Evolutionary conservation across 306 rosid species (phyloP).

Genomic region (Malus orientalis): DNA sequence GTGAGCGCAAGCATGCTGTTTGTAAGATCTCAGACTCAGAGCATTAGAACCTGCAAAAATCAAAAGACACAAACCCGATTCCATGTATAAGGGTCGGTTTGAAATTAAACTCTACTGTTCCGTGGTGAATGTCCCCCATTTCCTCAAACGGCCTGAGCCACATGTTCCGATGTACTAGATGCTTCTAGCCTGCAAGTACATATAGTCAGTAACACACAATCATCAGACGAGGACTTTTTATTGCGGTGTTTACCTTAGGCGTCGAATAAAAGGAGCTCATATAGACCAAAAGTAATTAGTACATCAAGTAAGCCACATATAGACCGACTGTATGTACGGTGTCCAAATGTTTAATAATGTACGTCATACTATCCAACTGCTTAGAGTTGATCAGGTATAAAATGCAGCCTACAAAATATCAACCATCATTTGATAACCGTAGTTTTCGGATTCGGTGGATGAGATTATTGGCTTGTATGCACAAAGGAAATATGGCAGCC

Average conservation of each 20-base stretch:
- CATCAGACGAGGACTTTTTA: not conserved
- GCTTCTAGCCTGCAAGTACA: conserved; percentile 58
- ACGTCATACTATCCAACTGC: not conserved
- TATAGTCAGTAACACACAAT: not conserved
- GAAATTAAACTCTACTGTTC: conserved; percentile 14
- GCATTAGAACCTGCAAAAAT: not conserved
- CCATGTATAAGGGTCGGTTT: conserved; percentile 4
- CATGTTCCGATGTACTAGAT: conserved; percentile 46
- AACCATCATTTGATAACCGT: not conserved
- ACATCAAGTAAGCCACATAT: not conserved
- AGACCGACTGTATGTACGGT: not conserved
- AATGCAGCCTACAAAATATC: not conserved
- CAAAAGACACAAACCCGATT: not conserved
- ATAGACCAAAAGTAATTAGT: not conserved
- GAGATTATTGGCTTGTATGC: not conserved
- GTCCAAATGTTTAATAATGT: not conserved
- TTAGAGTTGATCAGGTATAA: not conserved
- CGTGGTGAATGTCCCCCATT: not conserved
- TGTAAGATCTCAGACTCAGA: not conserved
- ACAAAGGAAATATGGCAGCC: not conserved
- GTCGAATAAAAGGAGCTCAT: not conserved
- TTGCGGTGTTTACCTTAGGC: not conserved
- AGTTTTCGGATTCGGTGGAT: not conserved
- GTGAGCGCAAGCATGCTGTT: not conserved
- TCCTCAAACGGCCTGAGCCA: conserved; percentile 56